phyloP scores from a whole-genome alignment of 192 early-diverging fungal genomes.

The Spizellomyces sp. region DNA sequence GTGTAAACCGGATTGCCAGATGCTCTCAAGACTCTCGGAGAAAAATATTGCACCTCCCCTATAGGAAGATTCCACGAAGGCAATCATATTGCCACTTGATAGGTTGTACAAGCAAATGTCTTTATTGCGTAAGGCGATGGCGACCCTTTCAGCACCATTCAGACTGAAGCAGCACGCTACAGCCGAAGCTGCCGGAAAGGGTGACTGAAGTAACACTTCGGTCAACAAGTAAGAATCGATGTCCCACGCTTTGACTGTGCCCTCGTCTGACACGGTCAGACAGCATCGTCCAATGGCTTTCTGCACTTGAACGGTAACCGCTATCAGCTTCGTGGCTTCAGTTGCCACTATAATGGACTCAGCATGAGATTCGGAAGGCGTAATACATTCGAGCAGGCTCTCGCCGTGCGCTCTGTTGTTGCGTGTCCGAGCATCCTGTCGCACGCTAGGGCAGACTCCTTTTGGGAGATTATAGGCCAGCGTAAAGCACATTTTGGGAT shows the following conservation, averaged over 20 bases:
- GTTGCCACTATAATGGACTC: slow-evolving; percentile 1
- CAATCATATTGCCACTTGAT: neutral
- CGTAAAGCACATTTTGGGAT: slow-evolving; percentile 14
- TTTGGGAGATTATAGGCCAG: slow-evolving; percentile 19
- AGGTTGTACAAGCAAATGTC: slow-evolving; percentile 13
- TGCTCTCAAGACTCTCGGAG: neutral
- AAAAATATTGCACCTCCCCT: neutral
- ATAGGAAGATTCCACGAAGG: neutral
- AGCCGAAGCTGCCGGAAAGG: slow-evolving; percentile 3
- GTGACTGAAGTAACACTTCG: neutral
- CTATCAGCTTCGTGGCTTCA: neutral
- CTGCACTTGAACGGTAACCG: neutral
- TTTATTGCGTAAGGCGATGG: slow-evolving; percentile 1
- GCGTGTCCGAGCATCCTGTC: neutral
- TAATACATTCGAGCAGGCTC: neutral
- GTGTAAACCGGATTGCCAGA: neutral
- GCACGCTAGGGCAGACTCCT: neutral
- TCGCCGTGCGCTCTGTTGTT: neutral
- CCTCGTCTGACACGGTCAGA: slow-evolving; percentile 21
- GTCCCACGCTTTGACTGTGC: slow-evolving; percentile 18
- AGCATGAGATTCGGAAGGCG: neutral
- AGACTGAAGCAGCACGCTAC: slow-evolving; percentile 16
- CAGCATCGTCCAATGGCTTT: slow-evolving; percentile 16
- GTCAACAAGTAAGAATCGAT: slow-evolving; percentile 7
- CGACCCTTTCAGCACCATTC: slow-evolving; percentile 4